Percentiles rank a stretch among this genome's conserved stretches.
Conservation (phyloP, 2,329 filamentous ascomycete genomes). For the Ascochyta rabiei region DNA sequence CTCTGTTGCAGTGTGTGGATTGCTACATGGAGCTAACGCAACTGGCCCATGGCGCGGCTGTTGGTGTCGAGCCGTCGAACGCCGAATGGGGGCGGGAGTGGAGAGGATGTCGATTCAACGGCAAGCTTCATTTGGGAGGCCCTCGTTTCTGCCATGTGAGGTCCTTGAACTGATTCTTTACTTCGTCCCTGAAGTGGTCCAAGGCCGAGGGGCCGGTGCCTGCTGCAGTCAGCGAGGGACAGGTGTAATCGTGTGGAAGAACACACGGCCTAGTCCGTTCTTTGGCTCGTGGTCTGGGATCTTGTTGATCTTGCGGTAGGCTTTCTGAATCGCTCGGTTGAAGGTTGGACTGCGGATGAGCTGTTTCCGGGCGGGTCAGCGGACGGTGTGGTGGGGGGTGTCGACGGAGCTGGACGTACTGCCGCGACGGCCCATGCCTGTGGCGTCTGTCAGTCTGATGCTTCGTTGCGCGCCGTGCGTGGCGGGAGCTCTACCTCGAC, state of each 20-base stretch:
- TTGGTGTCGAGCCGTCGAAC: not conserved
- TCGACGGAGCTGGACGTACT: constrained; percentile 29
- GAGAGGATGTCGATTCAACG: not conserved
- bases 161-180: constrained; percentile 55
- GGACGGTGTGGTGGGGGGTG: not conserved
- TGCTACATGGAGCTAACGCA: not conserved
- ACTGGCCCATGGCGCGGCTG: not conserved
- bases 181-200: constrained; percentile 60
- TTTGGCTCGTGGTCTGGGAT: constrained; percentile 51
- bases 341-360: constrained; percentile 62
- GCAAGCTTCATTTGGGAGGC: constrained; percentile 25
- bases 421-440: constrained; percentile 48
- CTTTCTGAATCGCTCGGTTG: constrained; percentile 59
- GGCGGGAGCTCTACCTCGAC: constrained; percentile 45
- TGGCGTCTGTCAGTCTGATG: constrained; percentile 26
- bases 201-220: constrained; percentile 51
- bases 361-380: constrained; percentile 31
- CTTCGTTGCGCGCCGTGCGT: not conserved
- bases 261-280: constrained; percentile 54
- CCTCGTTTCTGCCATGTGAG: constrained; percentile 46
- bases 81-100: not conserved
- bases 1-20: not conserved
- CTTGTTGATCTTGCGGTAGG: constrained; percentile 55
- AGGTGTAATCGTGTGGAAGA: constrained; percentile 36
- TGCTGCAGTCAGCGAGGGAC: constrained; percentile 17